phyloP scores from a whole-genome alignment of 2,329 filamentous ascomycete species.

The Diplodia intermedia region DNA sequence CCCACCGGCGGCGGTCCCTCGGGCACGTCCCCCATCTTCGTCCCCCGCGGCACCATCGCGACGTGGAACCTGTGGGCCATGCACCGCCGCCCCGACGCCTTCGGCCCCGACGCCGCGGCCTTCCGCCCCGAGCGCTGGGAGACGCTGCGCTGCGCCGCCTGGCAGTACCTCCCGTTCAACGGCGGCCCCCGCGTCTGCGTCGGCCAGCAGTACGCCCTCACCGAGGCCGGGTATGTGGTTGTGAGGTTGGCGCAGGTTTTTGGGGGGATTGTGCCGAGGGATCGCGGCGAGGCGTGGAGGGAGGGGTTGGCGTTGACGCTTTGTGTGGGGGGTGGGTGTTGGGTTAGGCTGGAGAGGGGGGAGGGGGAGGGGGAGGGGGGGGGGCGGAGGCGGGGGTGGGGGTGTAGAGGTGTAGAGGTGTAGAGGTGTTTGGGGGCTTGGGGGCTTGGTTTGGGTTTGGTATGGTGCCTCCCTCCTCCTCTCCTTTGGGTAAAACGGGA shows the following conservation, averaged over 20 bases:
- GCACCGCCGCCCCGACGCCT: slow-evolving; percentile 59
- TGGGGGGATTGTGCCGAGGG: background rate
- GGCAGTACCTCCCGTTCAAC: slow-evolving; percentile 51
- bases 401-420: too few relatives aligned
- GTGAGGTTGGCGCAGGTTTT: slow-evolving; percentile 27
- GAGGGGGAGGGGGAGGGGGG: too few relatives aligned
- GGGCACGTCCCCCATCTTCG: slow-evolving; percentile 58
- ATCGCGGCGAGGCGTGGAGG: slow-evolving; percentile 5
- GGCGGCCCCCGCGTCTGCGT: slow-evolving; percentile 48
- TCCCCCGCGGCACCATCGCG: slow-evolving; percentile 56
- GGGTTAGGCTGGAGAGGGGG: background rate
- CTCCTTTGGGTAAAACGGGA: too few relatives aligned
- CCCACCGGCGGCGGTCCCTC: slow-evolving; percentile 59
- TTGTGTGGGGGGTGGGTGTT: slow-evolving; percentile 7
- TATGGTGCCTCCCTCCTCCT: too few relatives aligned
- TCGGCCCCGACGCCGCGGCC: slow-evolving; percentile 57
- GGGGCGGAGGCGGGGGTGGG: too few relatives aligned
- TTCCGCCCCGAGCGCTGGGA: slow-evolving; percentile 60
- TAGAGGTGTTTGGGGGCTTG: too few relatives aligned
- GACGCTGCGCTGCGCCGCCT: slow-evolving; percentile 41
- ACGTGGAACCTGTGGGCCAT: slow-evolving; percentile 55
- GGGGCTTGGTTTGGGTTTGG: too few relatives aligned
- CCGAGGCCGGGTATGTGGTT: slow-evolving; percentile 22
- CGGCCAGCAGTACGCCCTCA: slow-evolving; percentile 37
- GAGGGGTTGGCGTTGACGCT: slow-evolving; percentile 28